phyloP scores from a whole-genome alignment of 2,329 filamentous ascomycete genomes.

The Biscogniauxia sp. region DNA sequence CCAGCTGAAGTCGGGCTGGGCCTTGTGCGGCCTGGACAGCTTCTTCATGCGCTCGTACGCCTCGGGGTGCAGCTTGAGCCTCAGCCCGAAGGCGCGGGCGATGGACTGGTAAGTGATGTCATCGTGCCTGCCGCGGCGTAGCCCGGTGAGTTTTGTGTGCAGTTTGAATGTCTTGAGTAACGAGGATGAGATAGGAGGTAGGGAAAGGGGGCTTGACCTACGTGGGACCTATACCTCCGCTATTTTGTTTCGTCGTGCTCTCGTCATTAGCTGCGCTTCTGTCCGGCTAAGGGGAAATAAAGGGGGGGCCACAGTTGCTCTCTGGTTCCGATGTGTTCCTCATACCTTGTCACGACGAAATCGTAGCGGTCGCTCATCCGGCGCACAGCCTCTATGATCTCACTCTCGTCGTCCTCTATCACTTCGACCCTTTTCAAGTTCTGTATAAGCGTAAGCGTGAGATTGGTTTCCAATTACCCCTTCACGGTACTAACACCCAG shows the following conservation, averaged over 20 bases:
- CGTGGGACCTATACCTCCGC: constrained; percentile 94
- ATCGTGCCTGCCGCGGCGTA: constrained; percentile 65
- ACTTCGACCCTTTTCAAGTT: constrained; percentile 85
- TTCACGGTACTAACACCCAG: not conserved
- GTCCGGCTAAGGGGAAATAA: no score
- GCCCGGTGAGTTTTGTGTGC: not conserved
- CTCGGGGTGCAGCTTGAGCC: constrained; percentile 72
- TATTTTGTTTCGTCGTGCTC: constrained; percentile 23
- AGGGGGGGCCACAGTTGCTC: no score
- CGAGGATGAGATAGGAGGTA: not conserved
- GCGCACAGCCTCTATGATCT: constrained; percentile 83
- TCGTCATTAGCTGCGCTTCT: not conserved
- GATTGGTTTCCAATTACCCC: not conserved
- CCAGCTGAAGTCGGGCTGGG: constrained; percentile 78
- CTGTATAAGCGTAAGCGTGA: constrained; percentile 35
- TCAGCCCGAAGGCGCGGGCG: constrained; percentile 79
- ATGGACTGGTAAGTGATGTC: constrained; percentile 97
- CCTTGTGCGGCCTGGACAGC: constrained; percentile 70
- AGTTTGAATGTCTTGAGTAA: constrained; percentile 18
- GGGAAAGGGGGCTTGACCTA: constrained; percentile 42
- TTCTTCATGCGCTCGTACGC: constrained; percentile 81
- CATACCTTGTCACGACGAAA: constrained; percentile 80
- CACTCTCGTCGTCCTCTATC: constrained; percentile 85
- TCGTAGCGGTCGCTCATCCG: constrained; percentile 90
- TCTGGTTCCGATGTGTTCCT: not conserved